Percentiles rank a stretch among this genome's conserved stretches.
Evolutionary conservation across 331 rosid species (phyloP).

Genomic region (Cucumis variabilis): DNA sequence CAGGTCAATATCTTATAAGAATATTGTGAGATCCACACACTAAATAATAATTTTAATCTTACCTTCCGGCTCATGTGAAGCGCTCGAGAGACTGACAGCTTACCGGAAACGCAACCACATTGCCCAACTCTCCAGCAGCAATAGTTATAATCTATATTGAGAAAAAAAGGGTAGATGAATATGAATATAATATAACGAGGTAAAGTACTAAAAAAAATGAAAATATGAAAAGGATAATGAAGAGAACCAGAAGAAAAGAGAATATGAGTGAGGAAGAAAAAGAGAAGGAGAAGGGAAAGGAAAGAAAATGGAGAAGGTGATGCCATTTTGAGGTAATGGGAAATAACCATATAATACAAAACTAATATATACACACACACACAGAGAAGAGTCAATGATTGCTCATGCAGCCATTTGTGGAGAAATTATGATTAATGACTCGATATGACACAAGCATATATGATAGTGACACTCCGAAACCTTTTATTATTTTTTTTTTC

Average conservation of each 20-base stretch:
- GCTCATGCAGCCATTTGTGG: conserved; percentile 32
- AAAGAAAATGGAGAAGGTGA: too few species aligned
- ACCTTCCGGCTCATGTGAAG: neutral
- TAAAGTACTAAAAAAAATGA: neutral
- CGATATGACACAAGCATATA: neutral
- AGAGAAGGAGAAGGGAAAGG: neutral
- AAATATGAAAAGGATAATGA: neutral
- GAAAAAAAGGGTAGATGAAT: neutral
- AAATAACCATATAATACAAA: too few species aligned
- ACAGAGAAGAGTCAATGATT: neutral
- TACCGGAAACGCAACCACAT: neutral
- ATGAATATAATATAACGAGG: too few species aligned
- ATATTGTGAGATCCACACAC: too few species aligned
- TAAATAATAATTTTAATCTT: neutral
- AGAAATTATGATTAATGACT: neutral
- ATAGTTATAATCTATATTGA: too few species aligned
- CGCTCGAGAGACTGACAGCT: neutral
- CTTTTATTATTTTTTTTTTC: too few species aligned
- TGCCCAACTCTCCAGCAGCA: neutral
- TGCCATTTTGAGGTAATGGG: too few species aligned
- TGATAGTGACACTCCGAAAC: neutral
- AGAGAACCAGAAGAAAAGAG: neutral
- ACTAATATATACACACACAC: too few species aligned
- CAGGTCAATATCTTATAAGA: too few species aligned
- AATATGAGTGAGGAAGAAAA: neutral